Base-by-base conservation (phyloP, 495 filamentous ascomycete genomes). In the Daldinia grandis region DNA sequence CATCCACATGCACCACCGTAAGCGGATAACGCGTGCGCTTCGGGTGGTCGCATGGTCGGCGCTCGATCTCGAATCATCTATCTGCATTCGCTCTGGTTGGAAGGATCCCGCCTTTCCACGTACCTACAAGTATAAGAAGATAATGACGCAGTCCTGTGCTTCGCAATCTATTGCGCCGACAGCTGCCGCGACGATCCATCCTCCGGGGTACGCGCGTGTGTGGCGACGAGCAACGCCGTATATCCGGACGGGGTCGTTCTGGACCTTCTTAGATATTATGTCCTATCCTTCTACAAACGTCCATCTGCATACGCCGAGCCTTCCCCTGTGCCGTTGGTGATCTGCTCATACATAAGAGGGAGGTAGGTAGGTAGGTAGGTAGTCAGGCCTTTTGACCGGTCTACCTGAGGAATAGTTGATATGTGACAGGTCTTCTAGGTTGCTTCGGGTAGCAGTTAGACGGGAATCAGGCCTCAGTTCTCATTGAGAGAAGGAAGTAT, bases 51-150 rank as follows among this genome's bases (percentile, higher is more conserved):
- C 70, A 73, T 73, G 70, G 58, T 24, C 49, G 49, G 31, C 35
- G 31, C 40, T 53, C 61, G 70, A 73, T 73, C 70, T 69, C 70
- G 70, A 73, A 73, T 69, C 65, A 72, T 62, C 60, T 15, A 28
- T 35, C 61, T 58, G n/a, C 12, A 61, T 71, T 61, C 12, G 47
- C 53, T 28, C 40, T 63, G 54, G 54, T 64, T 33, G 67, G 37
- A 50, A 51, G 15, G 38, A 53, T 53, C 35, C 58, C 38, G 28
- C 58, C 8, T 25, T 61, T 15, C 47, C 49, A 62, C 12, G 24
- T 19, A 44, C 40, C n/a, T 50, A 54, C 31, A 63, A 58, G n/a
- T 53, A 64, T 31, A 63, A 64, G 10, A 63, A 64, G 15, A 69
- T 30, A 69, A 69, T 60, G 44, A 64, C 60, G 67, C 55, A 40